Percentiles rank a stretch among this genome's conserved stretches.
Evolutionary conservation across 139 green algal species (phyloP).

Genomic region (Yamagishiella unicocca): DNA sequence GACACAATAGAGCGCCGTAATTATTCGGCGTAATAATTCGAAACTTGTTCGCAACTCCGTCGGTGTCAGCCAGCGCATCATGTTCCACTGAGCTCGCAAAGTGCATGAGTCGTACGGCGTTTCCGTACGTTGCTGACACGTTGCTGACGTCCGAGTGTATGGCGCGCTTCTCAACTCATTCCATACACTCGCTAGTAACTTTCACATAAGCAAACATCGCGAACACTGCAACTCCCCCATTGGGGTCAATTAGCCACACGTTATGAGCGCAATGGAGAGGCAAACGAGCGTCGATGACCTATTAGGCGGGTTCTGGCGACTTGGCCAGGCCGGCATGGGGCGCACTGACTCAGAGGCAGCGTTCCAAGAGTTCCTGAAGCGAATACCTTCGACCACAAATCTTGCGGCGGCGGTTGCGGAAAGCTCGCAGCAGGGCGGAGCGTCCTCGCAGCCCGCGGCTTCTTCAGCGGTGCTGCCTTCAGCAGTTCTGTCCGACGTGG

Average conservation of each 20-base stretch:
- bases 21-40: too few relatives aligned
- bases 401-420: slow-evolving; percentile 57
- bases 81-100: neutral
- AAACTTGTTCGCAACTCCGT: too few relatives aligned
- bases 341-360: slow-evolving; percentile 72
- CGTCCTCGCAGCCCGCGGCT: neutral
- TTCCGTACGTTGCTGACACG: neutral
- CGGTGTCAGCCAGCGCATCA: neutral
- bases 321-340: slow-evolving; percentile 59
- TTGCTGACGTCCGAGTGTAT: neutral
- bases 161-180: neutral
- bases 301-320: slow-evolving; percentile 56
- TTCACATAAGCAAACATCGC: neutral
- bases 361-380: slow-evolving; percentile 82
- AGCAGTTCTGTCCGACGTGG: slow-evolving; percentile 37
- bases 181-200: too few relatives aligned
- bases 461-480: neutral
- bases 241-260: neutral
- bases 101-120: neutral
- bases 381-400: slow-evolving; percentile 79
- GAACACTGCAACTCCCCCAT: neutral
- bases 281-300: slow-evolving; percentile 66
- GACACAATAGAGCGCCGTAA: too few relatives aligned
- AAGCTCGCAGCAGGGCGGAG: slow-evolving; percentile 31
- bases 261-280: slow-evolving; percentile 22